These are phyloP conservation scores for Pseudogymnoascus sp. DNA, from an alignment of 2,329 filamentous ascomycete species.

Conservation along the genomic window DNA sequence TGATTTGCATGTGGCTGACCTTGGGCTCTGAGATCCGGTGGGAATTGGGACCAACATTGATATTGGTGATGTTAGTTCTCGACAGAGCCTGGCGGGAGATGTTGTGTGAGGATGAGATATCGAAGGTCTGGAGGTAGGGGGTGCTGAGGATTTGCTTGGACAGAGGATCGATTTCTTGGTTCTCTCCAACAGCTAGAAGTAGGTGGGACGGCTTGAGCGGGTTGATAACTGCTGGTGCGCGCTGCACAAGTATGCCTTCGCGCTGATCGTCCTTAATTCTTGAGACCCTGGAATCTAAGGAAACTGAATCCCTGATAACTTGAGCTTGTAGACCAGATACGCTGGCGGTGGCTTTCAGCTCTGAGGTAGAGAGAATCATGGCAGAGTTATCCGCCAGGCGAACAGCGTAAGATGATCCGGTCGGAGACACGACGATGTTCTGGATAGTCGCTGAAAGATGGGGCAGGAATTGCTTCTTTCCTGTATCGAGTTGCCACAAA, in stretches of 20 bases:
- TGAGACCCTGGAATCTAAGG: slow-evolving; percentile 45
- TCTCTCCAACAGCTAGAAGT: slow-evolving; percentile 58
- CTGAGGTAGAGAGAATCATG: slow-evolving; percentile 83
- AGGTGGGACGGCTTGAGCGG: slow-evolving; percentile 55
- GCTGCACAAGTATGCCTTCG: slow-evolving; percentile 23
- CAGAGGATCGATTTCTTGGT: slow-evolving; percentile 48
- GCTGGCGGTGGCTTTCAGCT: slow-evolving; percentile 76
- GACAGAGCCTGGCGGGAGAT: slow-evolving; percentile 82
- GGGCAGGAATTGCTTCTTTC: slow-evolving; percentile 74
- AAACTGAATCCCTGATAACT: slow-evolving; percentile 40
- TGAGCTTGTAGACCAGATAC: slow-evolving; percentile 72
- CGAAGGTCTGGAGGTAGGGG: slow-evolving; percentile 73
- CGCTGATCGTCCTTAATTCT: slow-evolving; percentile 33
- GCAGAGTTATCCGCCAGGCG: slow-evolving; percentile 87
- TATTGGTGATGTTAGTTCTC: slow-evolving; percentile 75
- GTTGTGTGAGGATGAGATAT: slow-evolving; percentile 70
- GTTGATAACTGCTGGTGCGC: slow-evolving; percentile 53
- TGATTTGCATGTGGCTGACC: slow-evolving; percentile 67
- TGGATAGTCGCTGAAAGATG: slow-evolving; percentile 81
- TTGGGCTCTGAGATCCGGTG: slow-evolving; percentile 68
- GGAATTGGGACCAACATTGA: slow-evolving; percentile 66
- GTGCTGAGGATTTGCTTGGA: slow-evolving; percentile 42
- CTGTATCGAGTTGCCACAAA: slow-evolving; percentile 87
- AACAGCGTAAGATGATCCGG: slow-evolving; percentile 72
- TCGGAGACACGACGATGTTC: slow-evolving; percentile 71